Evolutionary conservation across 116 monocot species (phyloP).

Genomic region (Cymodocea nodosa): DNA sequence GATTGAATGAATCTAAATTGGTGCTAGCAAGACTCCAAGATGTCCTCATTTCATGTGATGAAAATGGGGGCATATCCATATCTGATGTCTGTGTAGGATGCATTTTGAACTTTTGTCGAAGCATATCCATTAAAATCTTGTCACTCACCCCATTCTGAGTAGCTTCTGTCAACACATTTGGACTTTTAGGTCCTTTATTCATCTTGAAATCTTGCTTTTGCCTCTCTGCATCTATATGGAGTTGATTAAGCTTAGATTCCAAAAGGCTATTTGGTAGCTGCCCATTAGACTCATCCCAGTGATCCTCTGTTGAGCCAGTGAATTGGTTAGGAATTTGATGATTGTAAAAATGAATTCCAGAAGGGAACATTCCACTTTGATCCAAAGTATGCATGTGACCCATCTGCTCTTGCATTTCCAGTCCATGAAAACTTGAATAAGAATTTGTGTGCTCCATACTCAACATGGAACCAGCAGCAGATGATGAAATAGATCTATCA

Average conservation of each 20-base stretch:
- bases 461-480: constrained; percentile 20
- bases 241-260: constrained; percentile 34
- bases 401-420: constrained; percentile 23
- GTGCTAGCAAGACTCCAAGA: constrained; percentile 30
- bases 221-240: constrained; percentile 32
- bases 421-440: constrained; percentile 35
- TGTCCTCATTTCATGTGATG: constrained; percentile 41
- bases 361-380: constrained; percentile 19
- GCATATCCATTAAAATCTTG: constrained; percentile 28
- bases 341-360: constrained; percentile 14
- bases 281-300: constrained; percentile 28
- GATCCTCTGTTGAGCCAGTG: constrained; percentile 5
- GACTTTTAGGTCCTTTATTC: constrained; percentile 15
- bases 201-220: constrained; percentile 22
- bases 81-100: constrained; percentile 28
- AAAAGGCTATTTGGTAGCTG: constrained; percentile 16
- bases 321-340: constrained; percentile 27
- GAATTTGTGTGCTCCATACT: constrained; percentile 37
- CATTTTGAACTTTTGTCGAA: constrained; percentile 25
- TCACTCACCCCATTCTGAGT: constrained; percentile 26
- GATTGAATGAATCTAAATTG: constrained; percentile 20
- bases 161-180: constrained; percentile 30
- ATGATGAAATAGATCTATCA: constrained; percentile 33
- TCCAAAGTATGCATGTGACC: constrained; percentile 24
- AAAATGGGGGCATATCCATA: constrained; percentile 11